Evolutionary conservation across 495 filamentous ascomycete genomes (phyloP).

Genomic region (Penicillium simplicissimum): DNA sequence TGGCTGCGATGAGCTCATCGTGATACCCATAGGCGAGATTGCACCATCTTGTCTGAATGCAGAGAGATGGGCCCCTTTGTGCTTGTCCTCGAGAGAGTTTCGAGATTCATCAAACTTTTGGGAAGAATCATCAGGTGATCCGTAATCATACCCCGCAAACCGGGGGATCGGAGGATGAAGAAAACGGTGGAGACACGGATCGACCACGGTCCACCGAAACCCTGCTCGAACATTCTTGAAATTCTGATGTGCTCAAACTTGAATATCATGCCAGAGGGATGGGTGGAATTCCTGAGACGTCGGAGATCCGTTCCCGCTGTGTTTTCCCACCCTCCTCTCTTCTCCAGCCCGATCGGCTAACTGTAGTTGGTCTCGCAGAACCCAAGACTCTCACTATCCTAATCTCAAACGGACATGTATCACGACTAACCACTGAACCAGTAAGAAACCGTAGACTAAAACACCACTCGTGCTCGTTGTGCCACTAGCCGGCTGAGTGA

Average conservation of each 20-base stretch:
- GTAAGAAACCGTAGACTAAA: constrained; percentile 16
- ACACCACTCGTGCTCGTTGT: constrained; percentile 6
- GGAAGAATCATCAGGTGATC: constrained; percentile 25
- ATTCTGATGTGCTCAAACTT: not conserved
- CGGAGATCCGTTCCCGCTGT: constrained; percentile 13
- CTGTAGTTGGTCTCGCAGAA: not conserved
- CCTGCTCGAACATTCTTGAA: not conserved
- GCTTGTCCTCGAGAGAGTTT: not conserved
- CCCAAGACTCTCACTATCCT: not conserved
- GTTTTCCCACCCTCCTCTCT: not conserved
- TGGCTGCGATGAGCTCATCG: not conserved
- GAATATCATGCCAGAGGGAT: not conserved
- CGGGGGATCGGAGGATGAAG: constrained; percentile 10
- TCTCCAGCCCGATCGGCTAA: not conserved
- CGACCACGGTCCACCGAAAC: constrained; percentile 22
- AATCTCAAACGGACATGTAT: constrained; percentile 9
- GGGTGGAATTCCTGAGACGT: not conserved
- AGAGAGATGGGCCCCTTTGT: not conserved
- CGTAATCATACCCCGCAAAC: constrained; percentile 30
- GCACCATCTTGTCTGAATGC: not conserved
- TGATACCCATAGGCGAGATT: not conserved
- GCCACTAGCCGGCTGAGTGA: constrained; percentile 12
- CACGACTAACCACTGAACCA: constrained; percentile 13
- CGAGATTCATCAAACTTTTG: not conserved
- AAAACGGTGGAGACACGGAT: constrained; percentile 26